These are phyloP conservation scores for Musa schizocarpa DNA, from an alignment of 176 grass and related monocot genomes.

Conservation along the genomic window DNA sequence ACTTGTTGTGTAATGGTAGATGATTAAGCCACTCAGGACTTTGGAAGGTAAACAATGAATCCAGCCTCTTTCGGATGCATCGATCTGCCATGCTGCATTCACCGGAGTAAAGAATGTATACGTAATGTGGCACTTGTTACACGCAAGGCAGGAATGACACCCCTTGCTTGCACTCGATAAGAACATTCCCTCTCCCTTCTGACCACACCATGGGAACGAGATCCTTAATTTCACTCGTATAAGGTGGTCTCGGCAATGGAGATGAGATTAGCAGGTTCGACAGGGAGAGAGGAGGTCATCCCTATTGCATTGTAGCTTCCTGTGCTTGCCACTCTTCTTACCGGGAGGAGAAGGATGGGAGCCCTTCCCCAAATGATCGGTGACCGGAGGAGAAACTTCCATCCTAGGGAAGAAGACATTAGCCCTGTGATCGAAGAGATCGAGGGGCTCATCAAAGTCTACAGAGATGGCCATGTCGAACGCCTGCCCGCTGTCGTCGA, in stretches of 20 bases:
- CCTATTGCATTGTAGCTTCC: neutral
- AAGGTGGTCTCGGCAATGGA: neutral
- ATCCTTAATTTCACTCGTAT: neutral
- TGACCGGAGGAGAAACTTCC: conserved; percentile 36
- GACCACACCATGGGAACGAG: neutral
- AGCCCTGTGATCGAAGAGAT: conserved; percentile 74
- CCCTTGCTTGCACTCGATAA: neutral
- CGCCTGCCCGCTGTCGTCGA: conserved; percentile 54
- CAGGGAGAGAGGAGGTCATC: neutral
- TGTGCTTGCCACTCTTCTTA: neutral
- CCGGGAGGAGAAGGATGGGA: conserved; percentile 45
- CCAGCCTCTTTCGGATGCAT: too few species aligned
- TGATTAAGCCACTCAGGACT: conserved; percentile 9
- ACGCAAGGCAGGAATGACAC: neutral
- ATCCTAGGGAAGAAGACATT: conserved; percentile 13
- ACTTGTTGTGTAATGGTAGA: conserved; percentile 12
- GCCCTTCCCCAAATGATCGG: conserved; percentile 40
- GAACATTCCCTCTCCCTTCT: neutral
- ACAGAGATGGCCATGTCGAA: conserved; percentile 69
- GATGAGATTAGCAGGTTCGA: neutral
- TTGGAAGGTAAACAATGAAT: neutral
- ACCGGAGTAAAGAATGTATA: neutral
- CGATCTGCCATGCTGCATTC: neutral
- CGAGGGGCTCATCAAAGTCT: conserved; percentile 56
- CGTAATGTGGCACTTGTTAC: neutral